phyloP scores from a whole-genome alignment of 2,329 filamentous ascomycete genomes.

The Chrysoporthe deuterocubensis region DNA sequence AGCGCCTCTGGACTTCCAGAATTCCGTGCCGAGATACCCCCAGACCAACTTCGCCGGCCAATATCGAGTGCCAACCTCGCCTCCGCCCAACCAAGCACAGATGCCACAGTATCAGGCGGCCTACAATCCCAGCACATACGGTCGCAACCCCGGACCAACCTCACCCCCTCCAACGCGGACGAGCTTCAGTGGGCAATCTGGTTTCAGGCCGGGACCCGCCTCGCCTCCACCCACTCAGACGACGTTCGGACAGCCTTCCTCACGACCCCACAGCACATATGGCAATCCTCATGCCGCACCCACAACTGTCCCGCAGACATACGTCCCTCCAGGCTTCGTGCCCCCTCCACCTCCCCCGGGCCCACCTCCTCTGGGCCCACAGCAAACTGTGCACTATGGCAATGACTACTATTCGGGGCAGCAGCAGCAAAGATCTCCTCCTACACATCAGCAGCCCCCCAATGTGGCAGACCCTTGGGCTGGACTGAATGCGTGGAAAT shows the following conservation, averaged over 20 bases:
- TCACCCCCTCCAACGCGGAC: conserved; percentile 46
- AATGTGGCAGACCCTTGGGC: conserved; percentile 66
- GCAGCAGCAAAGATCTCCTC: conserved; percentile 45
- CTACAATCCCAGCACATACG: conserved; percentile 64
- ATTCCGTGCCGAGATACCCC: conserved; percentile 53
- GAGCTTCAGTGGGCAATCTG: conserved; percentile 39
- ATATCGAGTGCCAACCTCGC: conserved; percentile 62
- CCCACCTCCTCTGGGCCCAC: conserved; percentile 63
- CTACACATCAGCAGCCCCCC: conserved; percentile 37
- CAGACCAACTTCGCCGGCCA: conserved; percentile 59
- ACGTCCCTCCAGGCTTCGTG: conserved; percentile 61
- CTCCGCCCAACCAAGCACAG: conserved; percentile 53
- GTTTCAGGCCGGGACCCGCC: conserved; percentile 43
- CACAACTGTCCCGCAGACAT: conserved; percentile 32
- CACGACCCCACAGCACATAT: conserved; percentile 53
- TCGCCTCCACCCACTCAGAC: conserved; percentile 64
- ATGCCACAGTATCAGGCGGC: conserved; percentile 48
- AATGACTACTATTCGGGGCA: conserved; percentile 55
- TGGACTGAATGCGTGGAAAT: conserved; percentile 72
- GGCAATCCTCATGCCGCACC: conserved; percentile 45
- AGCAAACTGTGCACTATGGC: conserved; percentile 63
- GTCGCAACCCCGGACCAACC: conserved; percentile 59
- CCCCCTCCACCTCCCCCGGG: conserved; percentile 67
- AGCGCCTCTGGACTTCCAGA: conserved; percentile 42
- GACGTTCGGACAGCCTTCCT: conserved; percentile 48